phyloP scores from a whole-genome alignment of 179 eudicot species.

The Patellifolia procumbens region DNA sequence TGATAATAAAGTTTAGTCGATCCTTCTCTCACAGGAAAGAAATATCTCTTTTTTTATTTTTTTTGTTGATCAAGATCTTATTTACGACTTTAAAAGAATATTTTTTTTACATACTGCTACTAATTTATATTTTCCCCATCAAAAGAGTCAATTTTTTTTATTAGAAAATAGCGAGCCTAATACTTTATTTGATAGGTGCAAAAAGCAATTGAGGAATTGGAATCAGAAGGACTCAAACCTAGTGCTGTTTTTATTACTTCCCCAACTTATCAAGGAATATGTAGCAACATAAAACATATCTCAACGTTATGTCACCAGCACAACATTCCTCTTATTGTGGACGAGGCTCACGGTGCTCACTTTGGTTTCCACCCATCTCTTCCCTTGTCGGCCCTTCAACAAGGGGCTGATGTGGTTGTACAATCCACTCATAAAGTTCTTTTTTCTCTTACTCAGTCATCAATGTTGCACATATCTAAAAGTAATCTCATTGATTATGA shows the following conservation, averaged over 20 bases:
- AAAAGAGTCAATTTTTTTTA: too few species aligned
- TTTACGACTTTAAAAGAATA: too few species aligned
- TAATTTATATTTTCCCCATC: too few species aligned
- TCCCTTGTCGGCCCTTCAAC: conserved; percentile 63
- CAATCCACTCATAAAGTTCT: conserved; percentile 77
- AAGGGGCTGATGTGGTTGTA: conserved; percentile 67
- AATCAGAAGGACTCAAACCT: conserved; percentile 51
- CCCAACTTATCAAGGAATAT: conserved; percentile 77
- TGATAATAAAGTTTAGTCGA: too few species aligned
- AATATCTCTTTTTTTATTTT: too few species aligned
- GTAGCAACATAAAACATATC: conserved; percentile 58
- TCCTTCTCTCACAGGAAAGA: too few species aligned
- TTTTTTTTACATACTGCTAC: too few species aligned
- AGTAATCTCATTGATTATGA: conserved; percentile 47
- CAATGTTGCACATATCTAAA: conserved; percentile 61
- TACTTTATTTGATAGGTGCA: conserved; percentile 49
- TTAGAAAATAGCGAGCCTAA: too few species aligned
- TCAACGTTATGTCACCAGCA: conserved; percentile 48
- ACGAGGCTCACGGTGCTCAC: conserved; percentile 90
- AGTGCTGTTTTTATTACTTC: conserved; percentile 69
- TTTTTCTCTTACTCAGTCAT: conserved; percentile 67
- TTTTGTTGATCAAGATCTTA: too few species aligned
- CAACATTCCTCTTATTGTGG: conserved; percentile 65
- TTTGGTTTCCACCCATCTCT: conserved; percentile 62
- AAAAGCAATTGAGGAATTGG: conserved; percentile 50